These are phyloP conservation scores for Wallacemonas rigidus DNA, from an alignment of 208 protist species.

Conservation along the genomic window DNA sequence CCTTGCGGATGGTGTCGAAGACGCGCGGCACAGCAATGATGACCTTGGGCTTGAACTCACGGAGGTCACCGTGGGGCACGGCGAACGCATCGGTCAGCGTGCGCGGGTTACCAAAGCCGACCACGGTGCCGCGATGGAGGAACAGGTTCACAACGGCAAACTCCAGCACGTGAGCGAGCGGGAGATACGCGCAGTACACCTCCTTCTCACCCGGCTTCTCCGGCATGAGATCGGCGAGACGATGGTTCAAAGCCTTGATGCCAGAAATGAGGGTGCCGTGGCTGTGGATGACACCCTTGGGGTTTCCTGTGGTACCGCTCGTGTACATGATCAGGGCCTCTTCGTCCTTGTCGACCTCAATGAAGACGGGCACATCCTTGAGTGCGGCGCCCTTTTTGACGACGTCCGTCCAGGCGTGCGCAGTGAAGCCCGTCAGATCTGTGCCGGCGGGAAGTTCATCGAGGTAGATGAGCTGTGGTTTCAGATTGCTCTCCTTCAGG, in stretches of 20 bases:
- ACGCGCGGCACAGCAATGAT: slow-evolving; percentile 71
- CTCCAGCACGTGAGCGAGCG: slow-evolving; percentile 80
- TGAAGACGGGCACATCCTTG: slow-evolving; percentile 17
- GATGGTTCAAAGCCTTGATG: slow-evolving; percentile 33
- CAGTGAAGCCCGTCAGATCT: slow-evolving; percentile 25
- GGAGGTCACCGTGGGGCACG: slow-evolving; percentile 52
- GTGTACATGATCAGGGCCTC: slow-evolving; percentile 71
- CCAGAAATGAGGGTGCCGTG: slow-evolving; percentile 47
- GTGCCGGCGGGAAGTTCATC: slow-evolving; percentile 37
- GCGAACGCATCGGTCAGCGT: slow-evolving; percentile 41
- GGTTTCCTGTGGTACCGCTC: slow-evolving; percentile 72
- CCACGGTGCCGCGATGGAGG: slow-evolving; percentile 34
- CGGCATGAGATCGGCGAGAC: slow-evolving; percentile 28
- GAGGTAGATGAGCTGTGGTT: slow-evolving; percentile 44
- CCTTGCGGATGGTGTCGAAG: slow-evolving; percentile 74
- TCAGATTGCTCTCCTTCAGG: slow-evolving; percentile 35
- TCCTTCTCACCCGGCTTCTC: slow-evolving; percentile 41
- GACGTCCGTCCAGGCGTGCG: slow-evolving; percentile 52
- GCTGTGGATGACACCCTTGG: slow-evolving; percentile 70
- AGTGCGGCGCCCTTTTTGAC: slow-evolving; percentile 36
- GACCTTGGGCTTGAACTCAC: slow-evolving; percentile 60
- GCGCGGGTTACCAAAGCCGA: slow-evolving; percentile 49
- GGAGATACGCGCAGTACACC: slow-evolving; percentile 65
- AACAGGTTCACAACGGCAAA: slow-evolving; percentile 47
- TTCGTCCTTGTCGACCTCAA: slow-evolving; percentile 41